phyloP scores from a whole-genome alignment of 169 alveolate species.

The Plasmodium relictum region DNA sequence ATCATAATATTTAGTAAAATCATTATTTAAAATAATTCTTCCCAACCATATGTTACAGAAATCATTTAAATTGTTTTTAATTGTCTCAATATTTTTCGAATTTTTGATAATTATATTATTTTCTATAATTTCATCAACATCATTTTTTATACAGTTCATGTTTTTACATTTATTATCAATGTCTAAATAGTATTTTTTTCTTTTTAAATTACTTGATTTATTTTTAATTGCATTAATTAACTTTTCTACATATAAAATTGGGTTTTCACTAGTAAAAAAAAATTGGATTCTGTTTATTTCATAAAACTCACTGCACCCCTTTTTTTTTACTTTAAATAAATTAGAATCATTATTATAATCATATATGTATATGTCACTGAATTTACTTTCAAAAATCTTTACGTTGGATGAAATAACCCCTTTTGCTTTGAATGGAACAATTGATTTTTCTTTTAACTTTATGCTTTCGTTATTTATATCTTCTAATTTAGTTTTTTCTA shows the following conservation, averaged over 20 bases:
- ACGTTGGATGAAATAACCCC: constrained; percentile 46
- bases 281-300: constrained; percentile 71
- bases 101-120: constrained; percentile 25
- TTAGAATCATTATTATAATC: constrained; percentile 58
- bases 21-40: constrained; percentile 31
- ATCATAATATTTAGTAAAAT: background rate
- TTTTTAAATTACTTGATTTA: constrained; percentile 61
- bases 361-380: constrained; percentile 69
- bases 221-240: constrained; percentile 68
- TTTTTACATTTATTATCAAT: constrained; percentile 42
- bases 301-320: constrained; percentile 47
- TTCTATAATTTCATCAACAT: constrained; percentile 52
- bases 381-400: constrained; percentile 59
- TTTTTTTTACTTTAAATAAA: constrained; percentile 68
- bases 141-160: constrained; percentile 44
- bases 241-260: constrained; percentile 49
- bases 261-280: constrained; percentile 76
- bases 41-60: constrained; percentile 70
- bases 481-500: constrained; percentile 7
- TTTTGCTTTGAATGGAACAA: constrained; percentile 72
- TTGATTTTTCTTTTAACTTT: constrained; percentile 24
- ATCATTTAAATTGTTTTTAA: constrained; percentile 29
- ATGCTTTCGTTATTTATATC: constrained; percentile 4
- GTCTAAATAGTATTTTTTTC: constrained; percentile 34
- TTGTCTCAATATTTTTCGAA: constrained; percentile 18